phyloP scores from a whole-genome alignment of 179 eudicot genomes.

The Spinacia oleracea region DNA sequence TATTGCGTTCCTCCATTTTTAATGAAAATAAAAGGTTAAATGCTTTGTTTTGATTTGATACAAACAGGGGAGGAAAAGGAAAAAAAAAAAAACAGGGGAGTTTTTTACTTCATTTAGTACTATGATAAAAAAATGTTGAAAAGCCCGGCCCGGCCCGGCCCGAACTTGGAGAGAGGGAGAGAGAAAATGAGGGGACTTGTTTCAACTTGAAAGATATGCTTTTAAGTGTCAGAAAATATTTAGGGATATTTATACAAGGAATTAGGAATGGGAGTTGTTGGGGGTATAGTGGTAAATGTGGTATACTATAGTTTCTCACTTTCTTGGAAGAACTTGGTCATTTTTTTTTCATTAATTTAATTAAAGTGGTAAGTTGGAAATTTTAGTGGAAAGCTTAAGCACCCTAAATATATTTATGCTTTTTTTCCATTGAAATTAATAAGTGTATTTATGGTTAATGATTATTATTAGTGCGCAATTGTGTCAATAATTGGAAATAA shows the following conservation, averaged over 20 bases:
- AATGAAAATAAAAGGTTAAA: neutral
- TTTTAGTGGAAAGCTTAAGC: neutral
- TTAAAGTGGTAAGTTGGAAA: slow-evolving; percentile 12
- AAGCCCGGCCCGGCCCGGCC: too few species aligned
- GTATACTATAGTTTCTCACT: too few species aligned
- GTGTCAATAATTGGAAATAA: neutral
- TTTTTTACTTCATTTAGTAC: slow-evolving; percentile 8
- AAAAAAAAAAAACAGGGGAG: slow-evolving; percentile 5
- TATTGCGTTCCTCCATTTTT: slow-evolving; percentile 9
- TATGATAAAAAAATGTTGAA: neutral
- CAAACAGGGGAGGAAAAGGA: neutral
- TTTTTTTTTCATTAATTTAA: neutral
- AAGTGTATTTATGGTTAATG: too few species aligned
- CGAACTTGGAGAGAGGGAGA: too few species aligned
- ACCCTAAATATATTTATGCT: neutral
- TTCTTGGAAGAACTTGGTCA: slow-evolving; percentile 15
- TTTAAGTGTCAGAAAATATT: neutral
- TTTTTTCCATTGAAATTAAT: too few species aligned
- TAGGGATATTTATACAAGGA: slow-evolving; percentile 27
- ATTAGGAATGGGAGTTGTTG: slow-evolving; percentile 38
- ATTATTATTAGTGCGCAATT: neutral
- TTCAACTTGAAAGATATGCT: neutral
- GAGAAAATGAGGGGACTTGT: neutral
- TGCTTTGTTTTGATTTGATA: slow-evolving; percentile 12
- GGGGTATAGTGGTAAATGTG: too few species aligned